These are phyloP conservation scores for Clitopilus hobsonii DNA, from an alignment of 768 basidiomycete species.

Conservation along the genomic window DNA sequence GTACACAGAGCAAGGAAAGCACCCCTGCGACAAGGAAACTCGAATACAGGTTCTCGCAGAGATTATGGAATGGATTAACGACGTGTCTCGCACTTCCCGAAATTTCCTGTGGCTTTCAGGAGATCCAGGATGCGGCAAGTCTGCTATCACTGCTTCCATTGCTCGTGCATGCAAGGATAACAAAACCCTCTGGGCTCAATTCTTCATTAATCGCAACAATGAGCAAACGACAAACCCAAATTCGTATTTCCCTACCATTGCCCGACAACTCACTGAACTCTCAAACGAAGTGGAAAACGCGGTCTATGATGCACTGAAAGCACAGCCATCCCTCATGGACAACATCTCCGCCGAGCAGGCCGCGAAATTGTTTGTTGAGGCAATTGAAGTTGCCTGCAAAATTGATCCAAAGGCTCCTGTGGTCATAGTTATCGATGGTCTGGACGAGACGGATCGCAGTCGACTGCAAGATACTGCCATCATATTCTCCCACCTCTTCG, in stretches of 20 bases:
- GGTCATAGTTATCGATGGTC: constrained; percentile 13
- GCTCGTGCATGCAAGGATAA: constrained; percentile 6
- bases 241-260: constrained; percentile 14
- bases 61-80: constrained; percentile 8
- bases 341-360: constrained; percentile 10
- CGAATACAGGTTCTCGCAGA: constrained; percentile 8
- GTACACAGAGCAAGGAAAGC: constrained; percentile 11
- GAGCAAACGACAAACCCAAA: constrained; percentile 8
- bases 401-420: constrained; percentile 6
- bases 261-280: constrained; percentile 8
- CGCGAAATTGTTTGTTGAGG: constrained; percentile 4
- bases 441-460: constrained; percentile 11
- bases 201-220: constrained; percentile 13
- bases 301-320: constrained; percentile 6
- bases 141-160: constrained; percentile 13
- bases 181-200: constrained; percentile 9
- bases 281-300: neutral
- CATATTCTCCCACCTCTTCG: constrained; percentile 7
- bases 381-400: constrained; percentile 6
- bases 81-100: neutral
- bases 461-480: constrained; percentile 4
- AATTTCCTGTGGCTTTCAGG: constrained; percentile 15
- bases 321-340: constrained; percentile 3
- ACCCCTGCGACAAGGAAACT: constrained; percentile 10
- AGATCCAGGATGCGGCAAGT: constrained; percentile 13